These are phyloP conservation scores for Geranium incanum DNA, from an alignment of 441 rosid species.

Conservation along the genomic window DNA sequence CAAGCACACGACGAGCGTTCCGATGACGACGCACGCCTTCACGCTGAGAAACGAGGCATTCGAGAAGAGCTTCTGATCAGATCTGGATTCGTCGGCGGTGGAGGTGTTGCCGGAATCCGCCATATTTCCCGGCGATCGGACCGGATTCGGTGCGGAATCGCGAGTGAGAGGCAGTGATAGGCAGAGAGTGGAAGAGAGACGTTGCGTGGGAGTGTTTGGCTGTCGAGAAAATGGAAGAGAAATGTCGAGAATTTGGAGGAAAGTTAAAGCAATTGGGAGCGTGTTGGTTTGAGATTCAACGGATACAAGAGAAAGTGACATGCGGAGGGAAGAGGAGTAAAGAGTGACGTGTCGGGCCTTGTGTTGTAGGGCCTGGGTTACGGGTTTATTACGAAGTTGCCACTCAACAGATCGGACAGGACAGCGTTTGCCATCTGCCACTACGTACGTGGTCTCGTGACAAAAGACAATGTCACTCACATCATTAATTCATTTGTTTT, in stretches of 20 bases:
- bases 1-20: background rate
- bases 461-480: background rate
- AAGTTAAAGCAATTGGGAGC: constrained; percentile 1
- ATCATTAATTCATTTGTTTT: no score
- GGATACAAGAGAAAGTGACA: background rate
- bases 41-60: background rate
- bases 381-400: background rate
- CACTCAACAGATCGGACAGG: background rate
- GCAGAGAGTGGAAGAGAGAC: background rate
- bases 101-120: background rate
- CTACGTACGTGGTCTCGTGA: constrained; percentile 2
- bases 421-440: background rate
- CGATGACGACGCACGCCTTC: background rate
- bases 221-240: constrained; percentile 1
- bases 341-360: background rate
- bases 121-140: background rate
- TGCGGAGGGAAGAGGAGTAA: background rate
- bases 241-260: background rate
- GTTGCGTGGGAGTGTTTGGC: constrained; percentile 2
- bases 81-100: background rate
- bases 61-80: background rate
- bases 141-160: background rate
- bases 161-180: background rate
- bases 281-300: background rate
- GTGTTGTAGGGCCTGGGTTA: background rate